phyloP scores from a whole-genome alignment of 371 early-diverging fungal genomes.

The Mortierella sp. region DNA sequence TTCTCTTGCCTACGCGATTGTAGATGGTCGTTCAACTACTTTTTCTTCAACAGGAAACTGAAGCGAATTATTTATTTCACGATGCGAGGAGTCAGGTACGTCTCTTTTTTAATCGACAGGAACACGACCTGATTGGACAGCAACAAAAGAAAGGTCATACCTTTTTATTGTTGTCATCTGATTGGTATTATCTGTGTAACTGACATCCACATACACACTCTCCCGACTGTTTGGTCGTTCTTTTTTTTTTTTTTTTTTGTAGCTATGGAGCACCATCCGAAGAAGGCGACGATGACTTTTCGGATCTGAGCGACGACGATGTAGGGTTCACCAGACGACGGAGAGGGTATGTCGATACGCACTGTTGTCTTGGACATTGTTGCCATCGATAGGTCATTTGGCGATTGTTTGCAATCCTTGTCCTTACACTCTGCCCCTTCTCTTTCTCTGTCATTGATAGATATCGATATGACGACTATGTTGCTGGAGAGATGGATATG shows the following conservation, averaged over 20 bases:
- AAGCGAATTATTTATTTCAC: conserved; percentile 93
- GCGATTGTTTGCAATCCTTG: neutral
- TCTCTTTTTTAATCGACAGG: neutral
- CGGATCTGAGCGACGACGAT: conserved; percentile 42
- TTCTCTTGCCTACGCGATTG: neutral
- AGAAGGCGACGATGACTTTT: conserved; percentile 33
- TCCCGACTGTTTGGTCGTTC: too few species aligned
- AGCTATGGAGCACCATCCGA: conserved; percentile 37
- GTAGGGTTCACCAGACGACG: conserved; percentile 28
- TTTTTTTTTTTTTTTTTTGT: neutral
- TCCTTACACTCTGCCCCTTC: neutral
- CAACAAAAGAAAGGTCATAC: neutral
- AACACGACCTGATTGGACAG: neutral
- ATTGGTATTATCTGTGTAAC: neutral
- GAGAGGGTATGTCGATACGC: conserved; percentile 16
- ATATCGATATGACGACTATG: conserved; percentile 35
- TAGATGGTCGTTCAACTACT: conserved; percentile 94
- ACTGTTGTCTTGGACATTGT: neutral
- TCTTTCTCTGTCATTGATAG: neutral
- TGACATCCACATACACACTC: neutral
- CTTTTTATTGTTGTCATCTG: neutral
- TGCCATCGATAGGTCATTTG: neutral
- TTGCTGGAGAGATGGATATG: conserved; percentile 46
- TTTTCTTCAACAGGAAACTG: conserved; percentile 90
- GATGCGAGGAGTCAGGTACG: conserved; percentile 76